phyloP scores from a whole-genome alignment of 2,329 filamentous ascomycete genomes.

The Phaeosphaeria sp. region DNA sequence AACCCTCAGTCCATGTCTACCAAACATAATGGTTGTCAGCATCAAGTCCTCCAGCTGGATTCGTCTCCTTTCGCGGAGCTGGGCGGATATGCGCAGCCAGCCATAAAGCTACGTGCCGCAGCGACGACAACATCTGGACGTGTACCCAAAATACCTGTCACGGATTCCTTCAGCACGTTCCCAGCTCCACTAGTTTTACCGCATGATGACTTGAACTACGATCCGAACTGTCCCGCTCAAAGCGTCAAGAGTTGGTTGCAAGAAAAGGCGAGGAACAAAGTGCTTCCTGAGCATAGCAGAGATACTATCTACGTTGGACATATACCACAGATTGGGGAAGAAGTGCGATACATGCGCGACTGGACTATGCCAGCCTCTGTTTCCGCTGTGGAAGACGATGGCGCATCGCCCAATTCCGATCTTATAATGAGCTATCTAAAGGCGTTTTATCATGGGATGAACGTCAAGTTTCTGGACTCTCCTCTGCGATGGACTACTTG shows the following conservation, averaged over 20 bases:
- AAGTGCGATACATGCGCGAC: slow-evolving; percentile 48
- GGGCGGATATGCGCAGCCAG: slow-evolving; percentile 42
- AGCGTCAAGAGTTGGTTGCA: slow-evolving; percentile 60
- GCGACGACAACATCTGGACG: slow-evolving; percentile 23
- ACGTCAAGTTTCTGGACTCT: slow-evolving; percentile 53
- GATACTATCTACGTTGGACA: slow-evolving; percentile 63
- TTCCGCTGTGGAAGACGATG: not conserved
- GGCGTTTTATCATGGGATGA: slow-evolving; percentile 63
- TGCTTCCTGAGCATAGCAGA: slow-evolving; percentile 48
- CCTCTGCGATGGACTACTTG: slow-evolving; percentile 58
- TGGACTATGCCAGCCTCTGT: slow-evolving; percentile 50
- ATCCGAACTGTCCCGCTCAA: slow-evolving; percentile 61
- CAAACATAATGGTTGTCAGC: not conserved
- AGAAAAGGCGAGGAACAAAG: slow-evolving; percentile 53
- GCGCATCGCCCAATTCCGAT: slow-evolving; percentile 12
- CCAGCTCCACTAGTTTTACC: slow-evolving; percentile 67
- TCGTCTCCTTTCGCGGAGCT: slow-evolving; percentile 45
- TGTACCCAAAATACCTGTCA: not conserved
- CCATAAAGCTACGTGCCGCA: slow-evolving; percentile 28
- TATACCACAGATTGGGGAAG: slow-evolving; percentile 50
- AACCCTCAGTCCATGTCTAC: not conserved
- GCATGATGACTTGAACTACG: slow-evolving; percentile 62
- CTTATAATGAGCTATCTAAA: slow-evolving; percentile 53
- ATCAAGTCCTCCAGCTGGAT: slow-evolving; percentile 19
- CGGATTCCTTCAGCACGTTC: slow-evolving; percentile 47